Evolutionary conservation across 73 alveolate species (phyloP).

Genomic region (Paramecium tetraurelia): DNA sequence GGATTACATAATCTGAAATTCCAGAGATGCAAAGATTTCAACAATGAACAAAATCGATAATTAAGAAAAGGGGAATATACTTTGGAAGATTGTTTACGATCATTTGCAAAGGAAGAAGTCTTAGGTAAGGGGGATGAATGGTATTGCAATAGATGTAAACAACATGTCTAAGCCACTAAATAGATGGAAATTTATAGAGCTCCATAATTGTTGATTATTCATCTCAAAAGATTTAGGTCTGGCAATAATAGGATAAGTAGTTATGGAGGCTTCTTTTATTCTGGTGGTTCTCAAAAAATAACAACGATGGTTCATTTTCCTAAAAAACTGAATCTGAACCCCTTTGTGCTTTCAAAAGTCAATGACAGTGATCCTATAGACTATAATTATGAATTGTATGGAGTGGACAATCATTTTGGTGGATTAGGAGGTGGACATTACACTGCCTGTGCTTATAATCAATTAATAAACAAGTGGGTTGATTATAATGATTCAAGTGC

Average conservation of each 20-base stretch:
- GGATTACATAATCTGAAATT: background rate
- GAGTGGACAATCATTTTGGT: conserved; percentile 94
- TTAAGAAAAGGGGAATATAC: background rate
- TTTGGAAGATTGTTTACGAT: conserved; percentile 82
- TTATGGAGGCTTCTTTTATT: conserved; percentile 42
- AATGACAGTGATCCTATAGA: conserved; percentile 52
- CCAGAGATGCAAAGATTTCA: conserved; percentile 8
- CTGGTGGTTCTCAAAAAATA: conserved; percentile 59
- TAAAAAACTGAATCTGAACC: conserved; percentile 65
- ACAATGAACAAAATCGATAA: background rate
- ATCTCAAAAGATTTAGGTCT: conserved; percentile 85
- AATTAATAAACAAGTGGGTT: conserved; percentile 61
- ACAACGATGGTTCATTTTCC: conserved; percentile 74
- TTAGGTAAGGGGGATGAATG: conserved; percentile 90
- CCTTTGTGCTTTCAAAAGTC: conserved; percentile 53
- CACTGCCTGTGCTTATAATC: conserved; percentile 88
- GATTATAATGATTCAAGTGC: conserved; percentile 80
- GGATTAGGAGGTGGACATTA: conserved; percentile 93
- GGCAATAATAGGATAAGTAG: conserved; percentile 43
- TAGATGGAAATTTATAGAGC: conserved; percentile 83
- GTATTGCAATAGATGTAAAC: conserved; percentile 93
- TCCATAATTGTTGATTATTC: conserved; percentile 78
- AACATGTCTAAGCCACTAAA: conserved; percentile 85
- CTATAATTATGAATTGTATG: conserved; percentile 77
- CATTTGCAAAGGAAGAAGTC: conserved; percentile 81